These are phyloP conservation scores for Penicillium crustosum DNA, from an alignment of 2,329 filamentous ascomycete genomes.

Conservation along the genomic window DNA sequence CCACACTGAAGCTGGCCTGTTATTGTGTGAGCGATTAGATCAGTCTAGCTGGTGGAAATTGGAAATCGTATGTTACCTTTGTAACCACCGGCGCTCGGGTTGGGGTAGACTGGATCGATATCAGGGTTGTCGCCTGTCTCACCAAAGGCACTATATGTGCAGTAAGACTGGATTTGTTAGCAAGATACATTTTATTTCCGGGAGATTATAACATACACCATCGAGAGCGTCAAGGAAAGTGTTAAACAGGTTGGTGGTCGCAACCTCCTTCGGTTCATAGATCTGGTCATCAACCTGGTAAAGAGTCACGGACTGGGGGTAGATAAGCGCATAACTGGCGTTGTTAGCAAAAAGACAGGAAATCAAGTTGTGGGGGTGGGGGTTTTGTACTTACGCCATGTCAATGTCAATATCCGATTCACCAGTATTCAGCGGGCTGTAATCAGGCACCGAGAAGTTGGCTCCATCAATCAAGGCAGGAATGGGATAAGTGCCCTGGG, in stretches of 20 bases:
- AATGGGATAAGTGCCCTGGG: slow-evolving; percentile 46
- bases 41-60: slow-evolving; percentile 34
- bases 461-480: slow-evolving; percentile 50
- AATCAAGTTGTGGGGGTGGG: no score
- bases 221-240: slow-evolving; percentile 56
- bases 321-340: slow-evolving; percentile 47
- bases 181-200: background rate
- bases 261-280: slow-evolving; percentile 38
- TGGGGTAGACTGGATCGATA: slow-evolving; percentile 54
- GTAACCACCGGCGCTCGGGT: slow-evolving; percentile 51
- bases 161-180: slow-evolving; percentile 45
- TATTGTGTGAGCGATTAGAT: slow-evolving; percentile 18
- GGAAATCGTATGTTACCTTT: slow-evolving; percentile 42
- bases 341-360: background rate
- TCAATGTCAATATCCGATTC: slow-evolving; percentile 59
- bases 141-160: slow-evolving; percentile 52
- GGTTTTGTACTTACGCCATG: slow-evolving; percentile 44
- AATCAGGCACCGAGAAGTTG: slow-evolving; percentile 41
- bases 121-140: slow-evolving; percentile 50
- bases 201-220: slow-evolving; percentile 31
- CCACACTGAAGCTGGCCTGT: slow-evolving; percentile 47
- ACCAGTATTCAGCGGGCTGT: slow-evolving; percentile 36
- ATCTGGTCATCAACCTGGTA: slow-evolving; percentile 53
- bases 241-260: slow-evolving; percentile 41
- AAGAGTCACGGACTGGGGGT: slow-evolving; percentile 53